phyloP scores from a whole-genome alignment of 129 eudicot species.

The Gnaphalium uliginosum region DNA sequence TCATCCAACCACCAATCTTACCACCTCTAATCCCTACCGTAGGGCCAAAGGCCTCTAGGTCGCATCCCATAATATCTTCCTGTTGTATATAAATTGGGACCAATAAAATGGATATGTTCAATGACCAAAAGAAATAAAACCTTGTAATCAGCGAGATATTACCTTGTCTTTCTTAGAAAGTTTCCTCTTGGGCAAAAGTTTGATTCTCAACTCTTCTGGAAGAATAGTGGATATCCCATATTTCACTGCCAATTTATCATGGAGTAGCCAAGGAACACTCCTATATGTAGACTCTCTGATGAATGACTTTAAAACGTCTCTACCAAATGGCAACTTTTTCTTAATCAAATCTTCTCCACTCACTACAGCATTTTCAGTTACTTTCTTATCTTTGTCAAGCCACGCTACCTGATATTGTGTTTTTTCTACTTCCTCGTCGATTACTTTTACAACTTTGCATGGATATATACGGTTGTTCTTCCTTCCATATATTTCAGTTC shows the following conservation, averaged over 20 bases:
- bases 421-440: conserved; percentile 53
- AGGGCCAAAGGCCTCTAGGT: conserved; percentile 19
- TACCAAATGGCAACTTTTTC: conserved; percentile 68
- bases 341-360: conserved; percentile 67
- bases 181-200: conserved; percentile 52
- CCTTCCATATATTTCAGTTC: conserved; percentile 72
- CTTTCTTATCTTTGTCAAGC: conserved; percentile 75
- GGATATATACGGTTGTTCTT: conserved; percentile 63
- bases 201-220: conserved; percentile 62
- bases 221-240: conserved; percentile 76
- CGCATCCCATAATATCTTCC: background rate
- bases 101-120: background rate
- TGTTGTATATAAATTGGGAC: conserved; percentile 8
- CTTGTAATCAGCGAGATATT: conserved; percentile 23
- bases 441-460: conserved; percentile 72
- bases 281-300: conserved; percentile 83
- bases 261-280: conserved; percentile 85
- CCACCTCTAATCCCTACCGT: background rate
- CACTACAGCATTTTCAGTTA: conserved; percentile 62
- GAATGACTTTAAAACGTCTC: conserved; percentile 71
- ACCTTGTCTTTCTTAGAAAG: conserved; percentile 39
- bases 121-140: conserved; percentile 13
- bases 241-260: conserved; percentile 68
- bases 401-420: conserved; percentile 82
- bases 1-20: background rate